Percentiles rank a stretch among this genome's conserved stretches.
Conservation (phyloP, 1,284 basidiomycete genomes). For the Melampsora occidentalis region DNA sequence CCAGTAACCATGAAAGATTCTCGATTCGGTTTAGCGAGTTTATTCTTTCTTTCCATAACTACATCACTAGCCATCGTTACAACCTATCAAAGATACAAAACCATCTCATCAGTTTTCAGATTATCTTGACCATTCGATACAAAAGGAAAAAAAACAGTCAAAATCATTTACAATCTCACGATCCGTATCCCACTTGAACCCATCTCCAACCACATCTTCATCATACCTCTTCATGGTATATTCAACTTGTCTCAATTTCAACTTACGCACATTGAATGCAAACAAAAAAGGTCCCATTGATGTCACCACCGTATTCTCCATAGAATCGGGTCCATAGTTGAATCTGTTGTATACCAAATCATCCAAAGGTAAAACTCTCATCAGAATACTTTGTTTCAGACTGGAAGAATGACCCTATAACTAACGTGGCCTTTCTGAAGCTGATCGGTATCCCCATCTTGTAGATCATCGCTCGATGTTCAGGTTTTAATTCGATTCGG, state of each 20-base stretch:
- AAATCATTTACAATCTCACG: slow-evolving; percentile 74
- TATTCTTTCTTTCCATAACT: slow-evolving; percentile 87
- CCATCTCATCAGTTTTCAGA: neutral
- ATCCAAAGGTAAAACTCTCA: too few relatives aligned
- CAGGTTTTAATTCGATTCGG: slow-evolving; percentile 79
- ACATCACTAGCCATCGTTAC: slow-evolving; percentile 94
- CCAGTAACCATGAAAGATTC: slow-evolving; percentile 60
- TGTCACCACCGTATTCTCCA: slow-evolving; percentile 45
- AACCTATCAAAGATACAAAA: slow-evolving; percentile 54
- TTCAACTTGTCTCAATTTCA: slow-evolving; percentile 19
- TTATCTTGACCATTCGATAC: slow-evolving; percentile 22
- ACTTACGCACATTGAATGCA: slow-evolving; percentile 44
- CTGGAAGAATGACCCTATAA: neutral
- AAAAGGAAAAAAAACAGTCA: neutral
- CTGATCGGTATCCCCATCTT: slow-evolving; percentile 8
- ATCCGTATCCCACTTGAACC: slow-evolving; percentile 92
- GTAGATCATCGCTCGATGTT: slow-evolving; percentile 60
- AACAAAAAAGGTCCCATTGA: slow-evolving; percentile 38
- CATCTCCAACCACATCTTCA: slow-evolving; percentile 89
- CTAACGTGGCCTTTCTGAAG: slow-evolving; percentile 31
- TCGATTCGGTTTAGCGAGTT: slow-evolving; percentile 79
- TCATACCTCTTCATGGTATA: slow-evolving; percentile 64
- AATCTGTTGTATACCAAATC: slow-evolving; percentile 77
- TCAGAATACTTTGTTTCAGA: too few relatives aligned
- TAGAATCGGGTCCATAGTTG: slow-evolving; percentile 52